Evolutionary conservation across 2,329 filamentous ascomycete species (phyloP), one percentile per base, ranked within the genome.

Genomic region (Botrytis galanthina): DNA sequence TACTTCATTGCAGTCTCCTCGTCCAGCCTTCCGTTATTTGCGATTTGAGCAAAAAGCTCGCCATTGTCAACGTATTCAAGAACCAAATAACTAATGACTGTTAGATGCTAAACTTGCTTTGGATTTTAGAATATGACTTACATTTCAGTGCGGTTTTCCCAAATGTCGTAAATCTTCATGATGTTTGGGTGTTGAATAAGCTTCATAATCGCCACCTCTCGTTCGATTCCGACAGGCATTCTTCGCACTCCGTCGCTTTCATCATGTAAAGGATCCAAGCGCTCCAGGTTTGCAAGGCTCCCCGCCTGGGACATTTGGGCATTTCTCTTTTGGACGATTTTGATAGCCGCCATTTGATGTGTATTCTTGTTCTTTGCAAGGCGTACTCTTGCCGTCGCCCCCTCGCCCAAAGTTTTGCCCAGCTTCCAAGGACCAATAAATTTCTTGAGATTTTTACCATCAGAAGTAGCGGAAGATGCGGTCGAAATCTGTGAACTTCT

Each of bases 191-290:
- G 96, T 79, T 97, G 92, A 75, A 98, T 93, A 73, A 98, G 87
- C 84, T 98, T 98, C 88, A 99, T 94, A 78, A 99, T 97, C 46
- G 95, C 94, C 59, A 99, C 95, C 81, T 99, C 96, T 72, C 96
- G 89, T 83, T 98, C 95, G 75, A 99, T 92, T 1, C 94, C 93
- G 79, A 95, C 90, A 1, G 95, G 95, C 81, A 97, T 94, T 71
- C 89, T 87, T 77, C 90, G 88, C 74, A 91, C 86, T 59, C 90
- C 90, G 69, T 88, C 85, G 51, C 86, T 84, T 74, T 86, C 86
- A 39, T 86, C 88, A 72, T 85, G 84, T 71, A 82, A 89, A 57
- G 86, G 86, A 75, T 92, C 91, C 81, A 90, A 92, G 78, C 91
- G 88, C 80, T 95, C 94, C 76, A 98, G 88, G 67, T 93, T 92